Evolutionary conservation across 1,284 basidiomycete genomes (phyloP).

Genomic region (Pseudozyma tsukubaensis): DNA sequence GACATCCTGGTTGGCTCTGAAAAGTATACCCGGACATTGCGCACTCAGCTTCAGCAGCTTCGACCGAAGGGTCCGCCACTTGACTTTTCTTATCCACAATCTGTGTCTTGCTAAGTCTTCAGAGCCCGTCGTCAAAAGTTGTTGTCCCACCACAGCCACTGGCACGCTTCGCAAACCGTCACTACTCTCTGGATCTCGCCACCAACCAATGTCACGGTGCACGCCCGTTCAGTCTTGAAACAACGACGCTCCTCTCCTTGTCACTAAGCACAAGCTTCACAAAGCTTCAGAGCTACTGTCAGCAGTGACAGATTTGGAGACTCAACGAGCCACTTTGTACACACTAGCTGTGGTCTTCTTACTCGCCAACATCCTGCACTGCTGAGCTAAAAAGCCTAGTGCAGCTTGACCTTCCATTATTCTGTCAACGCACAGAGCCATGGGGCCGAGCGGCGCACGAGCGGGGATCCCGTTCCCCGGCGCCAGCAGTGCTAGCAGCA

Average conservation of each 20-base stretch:
- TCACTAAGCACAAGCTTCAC: slow-evolving; percentile 2
- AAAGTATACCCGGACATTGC: too few relatives aligned
- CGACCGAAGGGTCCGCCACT: too few relatives aligned
- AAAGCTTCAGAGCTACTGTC: background rate
- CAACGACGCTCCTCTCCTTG: background rate
- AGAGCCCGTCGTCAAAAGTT: too few relatives aligned
- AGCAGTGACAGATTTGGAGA: too few relatives aligned
- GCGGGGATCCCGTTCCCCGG: slow-evolving; percentile 47
- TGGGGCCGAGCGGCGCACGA: slow-evolving; percentile 43
- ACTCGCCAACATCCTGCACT: background rate
- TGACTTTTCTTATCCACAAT: too few relatives aligned
- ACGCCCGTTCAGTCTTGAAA: slow-evolving; percentile 7
- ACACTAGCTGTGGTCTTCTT: too few relatives aligned
- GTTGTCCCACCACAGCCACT: background rate
- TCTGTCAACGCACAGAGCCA: slow-evolving; percentile 31
- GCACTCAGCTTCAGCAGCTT: too few relatives aligned
- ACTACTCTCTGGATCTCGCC: background rate
- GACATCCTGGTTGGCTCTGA: too few relatives aligned
- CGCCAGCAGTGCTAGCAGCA: slow-evolving; percentile 24
- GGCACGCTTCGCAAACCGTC: background rate
- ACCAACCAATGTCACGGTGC: slow-evolving; percentile 18
- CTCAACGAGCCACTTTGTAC: too few relatives aligned
- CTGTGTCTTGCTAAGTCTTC: too few relatives aligned
- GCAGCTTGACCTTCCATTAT: slow-evolving; percentile 34
- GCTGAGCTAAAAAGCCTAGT: slow-evolving; percentile 44